Conservation (phyloP, 306 rosid genomes). For the Gynostemma pentaphyllum region DNA sequence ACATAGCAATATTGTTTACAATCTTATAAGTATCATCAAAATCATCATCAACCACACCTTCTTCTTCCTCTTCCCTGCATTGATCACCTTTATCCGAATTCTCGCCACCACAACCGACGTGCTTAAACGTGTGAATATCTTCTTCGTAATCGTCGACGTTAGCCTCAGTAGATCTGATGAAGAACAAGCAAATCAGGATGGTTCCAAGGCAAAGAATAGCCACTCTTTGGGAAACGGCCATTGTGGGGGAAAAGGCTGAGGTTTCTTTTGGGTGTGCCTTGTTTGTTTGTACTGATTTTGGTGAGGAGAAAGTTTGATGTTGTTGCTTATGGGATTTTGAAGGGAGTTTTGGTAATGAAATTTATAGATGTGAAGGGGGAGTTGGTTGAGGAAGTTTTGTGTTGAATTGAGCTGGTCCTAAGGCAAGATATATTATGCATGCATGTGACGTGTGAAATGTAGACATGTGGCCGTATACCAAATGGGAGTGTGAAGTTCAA, state of each 20-base stretch:
- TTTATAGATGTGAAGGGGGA: background rate
- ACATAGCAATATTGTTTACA: background rate
- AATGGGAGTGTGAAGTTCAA: background rate
- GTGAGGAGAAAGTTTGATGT: background rate
- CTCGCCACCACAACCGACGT: background rate
- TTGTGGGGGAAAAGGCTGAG: background rate
- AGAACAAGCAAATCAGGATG: constrained; percentile 17
- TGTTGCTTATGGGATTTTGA: background rate
- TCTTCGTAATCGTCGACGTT: background rate
- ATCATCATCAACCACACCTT: background rate
- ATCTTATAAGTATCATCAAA: constrained; percentile 26
- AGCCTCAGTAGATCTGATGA: constrained; percentile 12
- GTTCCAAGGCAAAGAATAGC: constrained; percentile 16
- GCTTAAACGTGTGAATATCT: constrained; percentile 8
- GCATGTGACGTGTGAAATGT: background rate
- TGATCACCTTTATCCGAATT: constrained; percentile 12
- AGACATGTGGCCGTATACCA: background rate
- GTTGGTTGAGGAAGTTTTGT: background rate
- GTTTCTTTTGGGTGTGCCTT: background rate
- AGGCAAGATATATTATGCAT: background rate
- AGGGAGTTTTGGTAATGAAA: background rate
- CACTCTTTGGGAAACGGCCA: constrained; percentile 22
- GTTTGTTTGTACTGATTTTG: background rate
- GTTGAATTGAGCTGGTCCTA: constrained; percentile 8
- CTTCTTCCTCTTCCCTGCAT: constrained; percentile 17